Conservation (phyloP, 2,329 filamentous ascomycete genomes). For the Colletotrichum higginsianum region DNA sequence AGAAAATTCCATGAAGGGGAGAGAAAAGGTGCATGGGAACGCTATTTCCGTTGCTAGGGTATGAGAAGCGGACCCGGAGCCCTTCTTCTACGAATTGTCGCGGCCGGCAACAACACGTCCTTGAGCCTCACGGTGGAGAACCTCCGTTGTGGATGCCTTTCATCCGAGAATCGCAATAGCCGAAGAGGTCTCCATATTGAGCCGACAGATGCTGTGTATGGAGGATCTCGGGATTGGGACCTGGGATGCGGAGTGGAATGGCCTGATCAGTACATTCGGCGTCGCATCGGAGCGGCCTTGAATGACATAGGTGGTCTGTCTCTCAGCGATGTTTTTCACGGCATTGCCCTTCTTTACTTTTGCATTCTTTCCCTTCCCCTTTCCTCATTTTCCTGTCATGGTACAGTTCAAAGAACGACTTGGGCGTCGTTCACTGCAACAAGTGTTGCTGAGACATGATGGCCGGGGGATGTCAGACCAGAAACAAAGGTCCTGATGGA, state of each 20-base stretch:
- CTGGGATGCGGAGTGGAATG: conserved; percentile 30
- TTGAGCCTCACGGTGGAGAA: conserved; percentile 40
- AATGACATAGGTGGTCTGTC: conserved; percentile 5
- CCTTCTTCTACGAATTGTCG: conserved; percentile 18
- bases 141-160: conserved; percentile 31
- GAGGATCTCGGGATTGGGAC: conserved; percentile 29
- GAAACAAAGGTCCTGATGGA: conserved; percentile 15
- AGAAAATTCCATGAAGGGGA: conserved; percentile 14
- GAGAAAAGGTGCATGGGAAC: conserved; percentile 5
- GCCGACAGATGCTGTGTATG: conserved; percentile 34
- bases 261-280: conserved; percentile 29
- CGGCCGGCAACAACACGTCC: conserved; percentile 27
- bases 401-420: neutral
- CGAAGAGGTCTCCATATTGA: conserved; percentile 28
- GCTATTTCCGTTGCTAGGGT: conserved; percentile 25
- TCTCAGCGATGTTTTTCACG: neutral
- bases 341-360: neutral
- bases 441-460: conserved; percentile 13
- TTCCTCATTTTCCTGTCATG: neutral
- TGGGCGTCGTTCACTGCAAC: neutral
- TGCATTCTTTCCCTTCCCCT: neutral
- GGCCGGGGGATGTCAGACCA: neutral
- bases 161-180: conserved; percentile 41
- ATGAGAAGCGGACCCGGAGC: conserved; percentile 1
- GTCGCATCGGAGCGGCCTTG: conserved; percentile 4